These are phyloP conservation scores for Aspergillus pseudoviridinutans DNA, from an alignment of 2,329 filamentous ascomycete genomes.

Conservation along the genomic window DNA sequence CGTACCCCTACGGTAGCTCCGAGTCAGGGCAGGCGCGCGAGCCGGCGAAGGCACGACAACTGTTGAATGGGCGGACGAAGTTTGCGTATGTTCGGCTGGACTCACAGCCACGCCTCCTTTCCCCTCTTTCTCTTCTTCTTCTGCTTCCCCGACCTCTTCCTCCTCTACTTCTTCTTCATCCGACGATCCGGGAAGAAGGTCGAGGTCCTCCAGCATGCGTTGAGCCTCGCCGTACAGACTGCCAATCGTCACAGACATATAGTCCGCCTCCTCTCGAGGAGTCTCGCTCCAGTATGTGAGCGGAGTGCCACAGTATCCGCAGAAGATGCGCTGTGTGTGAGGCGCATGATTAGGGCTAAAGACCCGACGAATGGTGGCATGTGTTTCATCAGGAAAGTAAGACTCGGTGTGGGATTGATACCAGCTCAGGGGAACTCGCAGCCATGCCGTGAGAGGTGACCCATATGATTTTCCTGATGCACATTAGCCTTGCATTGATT, in stretches of 20 bases:
- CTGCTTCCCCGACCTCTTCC: constrained; percentile 24
- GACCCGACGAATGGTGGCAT: constrained; percentile 60
- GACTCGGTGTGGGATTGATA: constrained; percentile 72
- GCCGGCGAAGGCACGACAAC: constrained; percentile 19
- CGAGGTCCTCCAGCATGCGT: constrained; percentile 67
- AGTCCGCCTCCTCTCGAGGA: constrained; percentile 66
- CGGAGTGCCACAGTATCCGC: constrained; percentile 85
- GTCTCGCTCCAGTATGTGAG: constrained; percentile 79
- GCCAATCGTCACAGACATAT: constrained; percentile 76
- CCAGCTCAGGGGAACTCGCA: constrained; percentile 77
- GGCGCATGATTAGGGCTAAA: constrained; percentile 60
- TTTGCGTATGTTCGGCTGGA: constrained; percentile 1
- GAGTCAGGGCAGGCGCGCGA: constrained; percentile 21
- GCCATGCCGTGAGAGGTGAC: constrained; percentile 72
- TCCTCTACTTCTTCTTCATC: constrained; percentile 9
- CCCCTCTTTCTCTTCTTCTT: constrained; percentile 29
- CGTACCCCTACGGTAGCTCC: constrained; percentile 35
- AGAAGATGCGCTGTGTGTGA: constrained; percentile 71
- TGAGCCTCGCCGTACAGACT: constrained; percentile 70
- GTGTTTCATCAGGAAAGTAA: constrained; percentile 74
- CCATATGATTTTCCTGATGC: constrained; percentile 59
- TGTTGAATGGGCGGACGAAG: constrained; percentile 12
- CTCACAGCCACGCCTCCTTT: constrained; percentile 29
- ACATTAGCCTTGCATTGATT: not conserved
- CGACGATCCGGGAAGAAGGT: constrained; percentile 56